Conservation (phyloP, 345 rosid genomes). For the Eucalyptus curtisii region DNA sequence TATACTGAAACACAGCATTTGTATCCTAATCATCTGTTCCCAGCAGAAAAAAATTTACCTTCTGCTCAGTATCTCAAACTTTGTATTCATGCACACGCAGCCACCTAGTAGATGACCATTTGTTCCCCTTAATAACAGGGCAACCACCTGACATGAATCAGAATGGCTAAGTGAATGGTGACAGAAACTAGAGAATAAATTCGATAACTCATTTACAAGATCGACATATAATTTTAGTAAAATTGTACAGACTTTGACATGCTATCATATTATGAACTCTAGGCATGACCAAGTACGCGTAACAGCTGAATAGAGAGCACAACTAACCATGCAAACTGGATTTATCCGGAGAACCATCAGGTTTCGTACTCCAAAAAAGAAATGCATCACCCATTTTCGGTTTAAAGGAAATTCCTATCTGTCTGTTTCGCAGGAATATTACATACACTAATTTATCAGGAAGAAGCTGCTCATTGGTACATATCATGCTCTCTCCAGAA, state of each 20-base stretch:
- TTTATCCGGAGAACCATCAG: constrained; percentile 70
- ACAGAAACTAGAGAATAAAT: not conserved
- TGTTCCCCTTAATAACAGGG: constrained; percentile 32
- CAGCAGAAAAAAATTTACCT: not conserved
- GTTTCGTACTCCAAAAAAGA: constrained; percentile 97
- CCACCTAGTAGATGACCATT: constrained; percentile 40
- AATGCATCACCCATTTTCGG: constrained; percentile 97
- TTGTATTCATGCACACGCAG: constrained; percentile 23
- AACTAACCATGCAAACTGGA: constrained; percentile 87
- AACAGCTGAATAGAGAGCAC: not conserved
- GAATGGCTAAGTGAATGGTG: not conserved
- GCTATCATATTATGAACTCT: not conserved
- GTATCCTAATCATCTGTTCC: not conserved
- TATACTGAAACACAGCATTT: not conserved
- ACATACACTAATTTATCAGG: too few species aligned
- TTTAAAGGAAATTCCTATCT: constrained; percentile 81
- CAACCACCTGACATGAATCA: constrained; percentile 19
- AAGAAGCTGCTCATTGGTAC: too few species aligned
- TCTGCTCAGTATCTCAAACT: not conserved
- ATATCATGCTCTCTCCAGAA: too few species aligned
- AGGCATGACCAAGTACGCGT: not conserved
- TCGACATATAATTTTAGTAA: not conserved
- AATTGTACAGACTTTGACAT: not conserved
- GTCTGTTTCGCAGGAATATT: too few species aligned
- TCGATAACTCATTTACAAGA: not conserved